Percentiles rank a stretch among this genome's conserved stretches.
These are phyloP conservation scores for Claviceps quebecensis DNA, from an alignment of 2,329 filamentous ascomycete genomes.

Conservation along the genomic window DNA sequence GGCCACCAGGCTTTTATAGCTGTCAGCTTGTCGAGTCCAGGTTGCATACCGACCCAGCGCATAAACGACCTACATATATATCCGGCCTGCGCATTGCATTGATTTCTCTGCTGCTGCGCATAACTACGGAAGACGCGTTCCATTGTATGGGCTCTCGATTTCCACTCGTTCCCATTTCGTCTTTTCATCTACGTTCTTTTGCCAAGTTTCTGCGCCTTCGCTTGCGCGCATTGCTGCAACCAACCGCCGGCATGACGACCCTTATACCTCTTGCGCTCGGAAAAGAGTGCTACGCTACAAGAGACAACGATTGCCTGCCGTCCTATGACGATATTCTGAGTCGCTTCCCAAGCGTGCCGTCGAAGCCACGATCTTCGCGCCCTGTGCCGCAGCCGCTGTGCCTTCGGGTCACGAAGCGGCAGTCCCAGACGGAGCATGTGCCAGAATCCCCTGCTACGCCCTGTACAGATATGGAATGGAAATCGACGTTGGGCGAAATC, in stretches of 20 bases:
- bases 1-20: not conserved
- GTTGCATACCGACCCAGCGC: too few relatives aligned
- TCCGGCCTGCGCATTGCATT: not conserved
- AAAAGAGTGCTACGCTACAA: constrained; percentile 1
- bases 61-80: not conserved
- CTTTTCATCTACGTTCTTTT: not conserved
- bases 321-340: not conserved
- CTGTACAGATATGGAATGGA: constrained; percentile 36
- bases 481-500: constrained; percentile 33
- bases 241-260: constrained; percentile 13
- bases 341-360: constrained; percentile 1
- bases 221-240: too few relatives aligned
- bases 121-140: too few relatives aligned
- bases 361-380: not conserved
- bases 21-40: not conserved
- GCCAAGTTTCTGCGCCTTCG: not conserved
- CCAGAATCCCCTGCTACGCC: constrained; percentile 12
- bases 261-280: constrained; percentile 20
- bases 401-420: not conserved
- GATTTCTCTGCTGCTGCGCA: too few relatives aligned
- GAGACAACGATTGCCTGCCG: constrained; percentile 1
- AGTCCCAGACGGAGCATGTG: not conserved
- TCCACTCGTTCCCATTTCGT: not conserved
- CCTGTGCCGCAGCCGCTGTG: not conserved
- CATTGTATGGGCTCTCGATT: too few relatives aligned